These are phyloP conservation scores for Russula lepida DNA, from an alignment of 768 basidiomycete genomes.

Conservation along the genomic window DNA sequence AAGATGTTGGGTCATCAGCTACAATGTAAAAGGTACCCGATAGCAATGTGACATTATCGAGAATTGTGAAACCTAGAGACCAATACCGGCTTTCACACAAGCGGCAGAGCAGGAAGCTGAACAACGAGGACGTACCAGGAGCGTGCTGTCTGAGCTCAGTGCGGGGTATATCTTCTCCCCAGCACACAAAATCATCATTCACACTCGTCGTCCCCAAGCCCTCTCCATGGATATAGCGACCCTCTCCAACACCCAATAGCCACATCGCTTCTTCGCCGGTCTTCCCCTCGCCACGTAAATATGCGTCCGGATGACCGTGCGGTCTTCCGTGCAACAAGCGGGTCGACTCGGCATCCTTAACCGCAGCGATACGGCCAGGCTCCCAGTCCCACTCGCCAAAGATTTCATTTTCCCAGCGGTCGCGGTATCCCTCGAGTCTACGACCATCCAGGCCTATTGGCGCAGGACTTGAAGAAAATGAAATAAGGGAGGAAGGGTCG, in stretches of 20 bases:
- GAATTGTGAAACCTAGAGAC: constrained; percentile 63
- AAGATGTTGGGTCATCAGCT: constrained; percentile 50
- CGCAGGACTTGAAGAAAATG: neutral
- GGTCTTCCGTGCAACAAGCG: constrained; percentile 30
- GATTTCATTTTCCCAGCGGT: constrained; percentile 50
- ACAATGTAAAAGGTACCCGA: constrained; percentile 70
- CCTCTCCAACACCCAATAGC: constrained; percentile 21
- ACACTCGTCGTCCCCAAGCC: constrained; percentile 29
- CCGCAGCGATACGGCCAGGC: constrained; percentile 46
- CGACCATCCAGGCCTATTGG: constrained; percentile 42
- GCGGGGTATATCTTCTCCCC: constrained; percentile 48
- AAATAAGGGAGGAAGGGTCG: constrained; percentile 14
- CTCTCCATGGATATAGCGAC: constrained; percentile 23
- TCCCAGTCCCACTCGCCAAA: constrained; percentile 68
- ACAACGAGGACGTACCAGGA: constrained; percentile 40
- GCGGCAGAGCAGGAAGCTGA: neutral
- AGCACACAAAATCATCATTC: constrained; percentile 46
- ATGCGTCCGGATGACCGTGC: constrained; percentile 24
- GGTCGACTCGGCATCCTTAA: constrained; percentile 41
- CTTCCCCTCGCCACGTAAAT: constrained; percentile 37
- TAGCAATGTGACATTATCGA: constrained; percentile 73
- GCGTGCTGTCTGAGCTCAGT: constrained; percentile 54
- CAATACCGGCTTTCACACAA: neutral
- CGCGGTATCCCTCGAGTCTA: constrained; percentile 44
- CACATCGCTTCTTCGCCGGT: constrained; percentile 23